Evolutionary conservation across 495 filamentous ascomycete genomes (phyloP).

Genomic region (Penicillium diatomitis): DNA sequence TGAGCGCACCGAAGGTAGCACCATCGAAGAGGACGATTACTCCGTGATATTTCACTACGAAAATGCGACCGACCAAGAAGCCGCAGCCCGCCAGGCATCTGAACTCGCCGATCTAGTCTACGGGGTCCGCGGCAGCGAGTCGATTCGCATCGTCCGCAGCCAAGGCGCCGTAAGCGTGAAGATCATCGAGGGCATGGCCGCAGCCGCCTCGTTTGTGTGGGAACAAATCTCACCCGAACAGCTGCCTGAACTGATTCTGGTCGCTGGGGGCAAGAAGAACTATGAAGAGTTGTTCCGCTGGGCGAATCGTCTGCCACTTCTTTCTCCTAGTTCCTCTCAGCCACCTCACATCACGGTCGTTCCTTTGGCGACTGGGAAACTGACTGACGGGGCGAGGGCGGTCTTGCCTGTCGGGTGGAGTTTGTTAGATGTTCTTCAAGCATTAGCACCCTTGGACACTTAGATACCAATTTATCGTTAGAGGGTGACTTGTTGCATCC

Average conservation of each 20-base stretch:
- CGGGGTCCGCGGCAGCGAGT: slow-evolving; percentile 65
- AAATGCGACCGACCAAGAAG: slow-evolving; percentile 56
- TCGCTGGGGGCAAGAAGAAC: slow-evolving; percentile 70
- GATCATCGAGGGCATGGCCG: slow-evolving; percentile 65
- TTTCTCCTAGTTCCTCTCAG: not conserved
- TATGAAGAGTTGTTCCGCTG: slow-evolving; percentile 80
- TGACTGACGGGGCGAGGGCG: slow-evolving; percentile 20
- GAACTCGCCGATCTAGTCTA: slow-evolving; percentile 85
- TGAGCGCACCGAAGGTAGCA: slow-evolving; percentile 73
- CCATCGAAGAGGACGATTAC: slow-evolving; percentile 68
- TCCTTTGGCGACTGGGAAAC: slow-evolving; percentile 62
- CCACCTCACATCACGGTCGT: slow-evolving; percentile 41
- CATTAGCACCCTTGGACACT: not conserved
- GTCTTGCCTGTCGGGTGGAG: slow-evolving; percentile 11
- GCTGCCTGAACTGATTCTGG: slow-evolving; percentile 64
- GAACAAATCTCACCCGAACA: slow-evolving; percentile 18
- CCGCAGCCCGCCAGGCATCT: slow-evolving; percentile 61
- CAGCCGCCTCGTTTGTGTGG: slow-evolving; percentile 53
- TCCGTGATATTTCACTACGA: slow-evolving; percentile 73
- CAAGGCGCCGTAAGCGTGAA: slow-evolving; percentile 66
- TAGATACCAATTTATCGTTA: no score
- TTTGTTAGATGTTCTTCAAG: slow-evolving; percentile 6
- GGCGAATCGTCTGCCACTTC: slow-evolving; percentile 55
- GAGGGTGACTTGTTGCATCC: no score
- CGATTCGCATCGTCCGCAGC: slow-evolving; percentile 67